Percentiles rank a stretch among this genome's conserved stretches.
Conservation (phyloP, 2,329 filamentous ascomycete genomes). For the Sporothrix protearum region DNA sequence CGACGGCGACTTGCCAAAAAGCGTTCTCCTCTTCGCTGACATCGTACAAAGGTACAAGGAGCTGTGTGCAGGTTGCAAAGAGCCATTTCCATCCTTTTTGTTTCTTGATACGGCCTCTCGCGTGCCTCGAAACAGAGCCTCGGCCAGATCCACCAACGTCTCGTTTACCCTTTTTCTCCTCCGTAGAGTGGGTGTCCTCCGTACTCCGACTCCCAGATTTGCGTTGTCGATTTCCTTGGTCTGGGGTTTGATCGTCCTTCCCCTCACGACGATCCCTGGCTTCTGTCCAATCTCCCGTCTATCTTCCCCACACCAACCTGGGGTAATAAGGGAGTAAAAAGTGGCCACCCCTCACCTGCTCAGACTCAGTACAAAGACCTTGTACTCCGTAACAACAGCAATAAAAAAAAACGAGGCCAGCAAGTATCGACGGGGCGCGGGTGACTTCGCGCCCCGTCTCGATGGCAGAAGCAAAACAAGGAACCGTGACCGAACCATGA, state of each 20-base stretch:
- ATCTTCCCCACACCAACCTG: constrained; percentile 9
- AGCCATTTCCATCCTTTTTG: neutral
- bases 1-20: neutral
- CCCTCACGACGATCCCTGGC: constrained; percentile 8
- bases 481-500: neutral
- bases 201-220: too few species aligned
- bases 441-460: neutral
- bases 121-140: neutral
- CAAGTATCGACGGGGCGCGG: neutral
- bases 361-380: neutral
- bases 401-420: neutral
- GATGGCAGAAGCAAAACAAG: neutral
- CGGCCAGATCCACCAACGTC: neutral
- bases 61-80: neutral
- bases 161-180: neutral
- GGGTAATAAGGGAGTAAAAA: too few species aligned
- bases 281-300: neutral
- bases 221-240: neutral
- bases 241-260: neutral
- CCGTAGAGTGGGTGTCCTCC: too few species aligned
- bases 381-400: too few species aligned
- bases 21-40: neutral
- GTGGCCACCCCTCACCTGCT: neutral
- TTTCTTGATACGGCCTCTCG: neutral
- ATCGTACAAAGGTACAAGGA: too few species aligned